Evolutionary conservation across 352 stramenopile species (phyloP), one percentile per base, ranked within the genome.

Genomic region (Phytophthora foliorum): DNA sequence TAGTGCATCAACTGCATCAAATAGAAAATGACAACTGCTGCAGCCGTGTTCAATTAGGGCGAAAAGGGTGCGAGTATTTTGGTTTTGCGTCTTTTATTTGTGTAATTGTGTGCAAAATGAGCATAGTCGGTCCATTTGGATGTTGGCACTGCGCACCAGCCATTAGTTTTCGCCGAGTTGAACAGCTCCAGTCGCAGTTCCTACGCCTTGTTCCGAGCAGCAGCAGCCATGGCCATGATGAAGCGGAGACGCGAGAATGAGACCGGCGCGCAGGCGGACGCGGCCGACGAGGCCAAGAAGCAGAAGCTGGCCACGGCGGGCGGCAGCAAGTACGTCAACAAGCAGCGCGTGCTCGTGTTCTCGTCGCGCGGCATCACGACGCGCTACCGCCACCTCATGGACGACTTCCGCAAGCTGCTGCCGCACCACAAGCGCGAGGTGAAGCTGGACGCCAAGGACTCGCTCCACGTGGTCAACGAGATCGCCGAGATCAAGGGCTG

Each of bases 351-450:
- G 69, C 85, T 98, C 31, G 90, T 98, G 50, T 96, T 98, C 64
- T 96, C 84, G 57, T 98, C 92, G 65, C 89, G 94, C 19, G 94
- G 94, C 59, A 95, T 98, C 75, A 98, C 84, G 56, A 97, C 97
- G 16, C 89, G 98, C 44, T 99, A 99, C 78, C 91, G 98, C 48
- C 98, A 99, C 81, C 77, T 99, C 39, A 81, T 99, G 61, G 97
- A 99, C 74, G 98, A 99, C 80, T 91, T 99, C 56, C 90, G 96
- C 39, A 98, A 98, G 67, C 78, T 99, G 11, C 75, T 99, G 69
- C 98, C 98, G 21, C 98, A 99, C 79, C 92, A 99, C 86, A 99
- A 99, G 84, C 98, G 98, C 65, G 98, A 99, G 74, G 96, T 98
- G 42, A 99, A 99, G 58, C 73, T 99, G n/a, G 97, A 99, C 75